Base-by-base conservation (phyloP, 108 stramenopile genomes). In the Cyclotella distinguenda region DNA sequence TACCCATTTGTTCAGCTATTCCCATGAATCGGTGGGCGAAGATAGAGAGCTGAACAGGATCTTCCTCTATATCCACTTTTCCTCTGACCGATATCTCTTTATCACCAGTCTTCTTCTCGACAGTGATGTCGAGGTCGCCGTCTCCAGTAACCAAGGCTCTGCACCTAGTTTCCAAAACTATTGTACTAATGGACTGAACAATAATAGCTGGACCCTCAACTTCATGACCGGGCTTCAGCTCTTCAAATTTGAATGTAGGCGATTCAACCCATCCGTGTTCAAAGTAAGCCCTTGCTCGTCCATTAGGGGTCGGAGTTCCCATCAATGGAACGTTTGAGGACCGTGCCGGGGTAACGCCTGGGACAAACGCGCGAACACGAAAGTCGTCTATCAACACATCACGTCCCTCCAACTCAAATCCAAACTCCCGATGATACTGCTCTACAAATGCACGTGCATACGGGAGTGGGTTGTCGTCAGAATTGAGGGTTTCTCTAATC, bases 1-100 rank as follows among this genome's bases (percentile, higher is more conserved):
- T 82, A 19, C 99, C 99, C 97, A 98, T 98, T 82, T 98, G 97
- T 72, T 99, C 99, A 7, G 99, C 99, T 70, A 99, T 98, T 18
- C 97, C 94, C 99, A 99, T 99, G 84, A 98, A 99, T 19, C 96
- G 88, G 68, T 97, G 95, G 4, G 90, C 84, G 76, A 89, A 97
- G 36, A 98, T 87, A 9, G 89, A 89, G n/a, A 98, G 80, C 64
- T 89, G 80, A 30, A 98, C 90, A 11, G 96, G 94, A 70, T 98
- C 97, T 47, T 89, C 84, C 40, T 71, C 64, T 9, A 85, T 78
- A 60, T 77, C 78, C 33, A 38, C 63, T n/a, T 62, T 57, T 32
- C 31, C 31, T 18, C 47, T 45, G 12, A 46, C 32, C 11, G 22
- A 18, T 44, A 1, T 45, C 19, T 21, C 56, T 26, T 74, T 64